Percentiles rank a stretch among this genome's conserved stretches.
These are phyloP conservation scores for Pseudogymnoascus sp. DNA, from an alignment of 2,329 filamentous ascomycete species.

Conservation along the genomic window DNA sequence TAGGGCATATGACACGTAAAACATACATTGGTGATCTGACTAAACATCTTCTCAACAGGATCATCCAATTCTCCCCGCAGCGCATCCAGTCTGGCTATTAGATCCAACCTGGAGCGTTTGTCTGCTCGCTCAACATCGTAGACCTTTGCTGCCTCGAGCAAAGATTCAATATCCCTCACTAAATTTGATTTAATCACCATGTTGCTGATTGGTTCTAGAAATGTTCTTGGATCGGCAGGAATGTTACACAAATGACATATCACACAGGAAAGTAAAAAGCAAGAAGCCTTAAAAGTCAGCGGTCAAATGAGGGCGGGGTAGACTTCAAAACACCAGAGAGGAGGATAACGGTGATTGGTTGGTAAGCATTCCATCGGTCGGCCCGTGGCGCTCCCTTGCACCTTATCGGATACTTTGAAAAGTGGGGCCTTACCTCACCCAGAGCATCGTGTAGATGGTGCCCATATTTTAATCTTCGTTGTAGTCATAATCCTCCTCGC, in stretches of 20 bases:
- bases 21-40: constrained; percentile 23
- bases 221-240: background rate
- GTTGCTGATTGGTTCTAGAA: constrained; percentile 5
- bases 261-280: background rate
- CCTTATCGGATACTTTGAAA: background rate
- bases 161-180: constrained; percentile 14
- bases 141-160: constrained; percentile 15
- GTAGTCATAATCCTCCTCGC: no score
- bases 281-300: background rate
- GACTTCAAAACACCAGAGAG: background rate
- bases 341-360: background rate
- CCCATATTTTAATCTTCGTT: no score
- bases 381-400: background rate
- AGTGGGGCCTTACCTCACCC: background rate
- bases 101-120: constrained; percentile 10
- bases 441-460: background rate
- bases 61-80: constrained; percentile 21
- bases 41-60: constrained; percentile 23
- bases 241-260: background rate
- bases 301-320: background rate
- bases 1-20: background rate
- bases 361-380: background rate
- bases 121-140: constrained; percentile 14
- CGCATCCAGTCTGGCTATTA: constrained; percentile 14
- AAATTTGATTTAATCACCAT: constrained; percentile 14